Evolutionary conservation across 345 rosid species (phyloP).

Genomic region (Eutrema heterophyllum): DNA sequence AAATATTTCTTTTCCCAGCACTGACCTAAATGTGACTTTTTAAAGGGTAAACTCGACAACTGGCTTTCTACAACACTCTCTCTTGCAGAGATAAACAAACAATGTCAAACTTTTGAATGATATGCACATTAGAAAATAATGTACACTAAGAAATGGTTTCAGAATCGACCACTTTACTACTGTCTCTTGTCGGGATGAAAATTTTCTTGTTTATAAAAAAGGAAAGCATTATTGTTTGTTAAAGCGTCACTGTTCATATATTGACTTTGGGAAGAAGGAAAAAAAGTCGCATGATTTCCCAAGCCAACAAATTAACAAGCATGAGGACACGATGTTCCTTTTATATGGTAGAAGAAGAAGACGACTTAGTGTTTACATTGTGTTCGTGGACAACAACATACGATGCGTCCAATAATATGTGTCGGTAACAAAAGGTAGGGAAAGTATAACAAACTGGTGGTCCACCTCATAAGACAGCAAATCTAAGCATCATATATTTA

Average conservation of each 20-base stretch:
- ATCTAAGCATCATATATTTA: constrained; percentile 29
- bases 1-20: neutral
- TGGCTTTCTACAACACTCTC: constrained; percentile 20
- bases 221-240: neutral
- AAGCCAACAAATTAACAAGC: neutral
- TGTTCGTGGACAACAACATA: constrained; percentile 24
- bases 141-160: neutral
- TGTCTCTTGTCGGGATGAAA: constrained; percentile 5
- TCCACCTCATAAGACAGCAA: constrained; percentile 26
- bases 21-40: constrained; percentile 10
- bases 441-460: constrained; percentile 21
- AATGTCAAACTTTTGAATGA: constrained; percentile 24
- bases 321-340: constrained; percentile 21
- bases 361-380: neutral
- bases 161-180: neutral
- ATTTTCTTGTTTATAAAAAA: neutral
- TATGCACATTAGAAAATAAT: neutral
- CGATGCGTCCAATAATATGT: constrained; percentile 23
- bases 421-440: constrained; percentile 33
- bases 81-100: neutral
- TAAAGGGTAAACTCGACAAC: constrained; percentile 1
- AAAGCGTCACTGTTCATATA: neutral
- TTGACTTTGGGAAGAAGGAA: neutral
- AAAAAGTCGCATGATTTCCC: neutral
- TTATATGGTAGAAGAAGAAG: constrained; percentile 3